Evolutionary conservation across 768 basidiomycete species (phyloP), one percentile per base, ranked within the genome.

Genomic region (Daedaleopsis sinensis): DNA sequence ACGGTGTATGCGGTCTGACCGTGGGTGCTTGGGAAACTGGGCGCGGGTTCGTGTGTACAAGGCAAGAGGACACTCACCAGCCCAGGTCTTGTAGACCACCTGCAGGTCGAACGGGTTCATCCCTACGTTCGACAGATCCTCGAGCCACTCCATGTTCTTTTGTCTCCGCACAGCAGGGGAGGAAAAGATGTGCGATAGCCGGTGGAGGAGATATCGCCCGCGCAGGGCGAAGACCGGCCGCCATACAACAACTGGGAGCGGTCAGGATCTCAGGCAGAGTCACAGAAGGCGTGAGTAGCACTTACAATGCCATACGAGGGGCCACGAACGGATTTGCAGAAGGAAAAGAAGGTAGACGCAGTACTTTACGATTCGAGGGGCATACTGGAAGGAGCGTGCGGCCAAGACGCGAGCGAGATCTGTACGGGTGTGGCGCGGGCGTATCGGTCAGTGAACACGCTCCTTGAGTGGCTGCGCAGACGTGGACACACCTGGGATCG

Each of bases 231-330:
- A 59, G 10, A 83, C 77, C 13, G 82, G 83, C 63, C 77, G 74
- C 67, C 86, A 83, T 2, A 88, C 80, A 7, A 83, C 83, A 43
- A 83, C 86, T 85, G 58, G 21, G 13, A 39, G 46, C 44, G 43
- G 27, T 19, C 52, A 19, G n/a, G 2, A 53, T 44, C n/a, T n/a
- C 53, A 23, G 7, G 23, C 19, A 49, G 6, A 49, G 23, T 1
- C 43, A 36, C 50, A 52, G 48, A 19, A 24, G 24, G 15, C 8
- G n/a, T n/a, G 55, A 65, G 19, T 16, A 58, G 21, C 7, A 81
- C 88, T 69, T 68, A 90, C 89, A 66, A 66, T 90, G 89, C 89
- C 89, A 91, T 32, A 77, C 77, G 21, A 88, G 68, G 1, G 90
- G 90, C 69, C 84, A 80, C 15, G 87, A 88, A 19, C 84, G 82